Percentiles rank a stretch among this genome's conserved stretches.
These are phyloP conservation scores for Saraca asoca DNA, from an alignment of 331 rosid species.

Conservation along the genomic window DNA sequence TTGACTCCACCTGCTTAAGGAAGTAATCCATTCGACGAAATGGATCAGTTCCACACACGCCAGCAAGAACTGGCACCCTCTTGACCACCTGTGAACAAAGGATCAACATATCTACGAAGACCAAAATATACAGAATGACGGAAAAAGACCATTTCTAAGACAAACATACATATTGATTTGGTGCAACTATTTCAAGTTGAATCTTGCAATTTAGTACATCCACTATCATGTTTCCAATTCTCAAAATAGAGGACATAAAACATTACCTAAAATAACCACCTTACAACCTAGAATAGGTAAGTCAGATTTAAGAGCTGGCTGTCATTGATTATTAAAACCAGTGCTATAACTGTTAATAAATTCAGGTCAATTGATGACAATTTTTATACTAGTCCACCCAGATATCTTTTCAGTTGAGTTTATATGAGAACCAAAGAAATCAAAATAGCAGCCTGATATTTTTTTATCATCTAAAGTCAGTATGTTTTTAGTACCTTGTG, in stretches of 20 bases:
- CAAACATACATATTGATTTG: neutral
- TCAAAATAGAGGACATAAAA: neutral
- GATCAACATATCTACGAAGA: constrained; percentile 17
- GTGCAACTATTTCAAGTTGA: neutral
- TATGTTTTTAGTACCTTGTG: neutral
- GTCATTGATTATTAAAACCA: constrained; percentile 10
- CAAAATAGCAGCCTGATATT: neutral
- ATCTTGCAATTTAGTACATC: neutral
- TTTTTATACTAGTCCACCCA: neutral
- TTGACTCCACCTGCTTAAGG: constrained; percentile 82
- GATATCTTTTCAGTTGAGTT: constrained; percentile 1
- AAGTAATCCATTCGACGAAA: constrained; percentile 84
- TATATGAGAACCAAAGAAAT: constrained; percentile 11
- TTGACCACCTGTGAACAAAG: constrained; percentile 66
- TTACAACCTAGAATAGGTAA: constrained; percentile 6
- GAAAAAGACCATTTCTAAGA: neutral
- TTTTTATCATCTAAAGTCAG: neutral
- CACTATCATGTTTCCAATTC: neutral
- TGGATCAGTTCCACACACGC: constrained; percentile 90
- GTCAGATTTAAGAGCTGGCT: constrained; percentile 18
- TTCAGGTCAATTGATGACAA: constrained; percentile 4
- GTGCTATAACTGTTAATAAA: neutral
- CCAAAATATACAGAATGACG: constrained; percentile 4
- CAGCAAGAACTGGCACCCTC: constrained; percentile 88
- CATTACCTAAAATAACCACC: constrained; percentile 7